These are phyloP conservation scores for Emmonsiellopsis sp. DNA, from an alignment of 2,329 filamentous ascomycete genomes.

Conservation along the genomic window DNA sequence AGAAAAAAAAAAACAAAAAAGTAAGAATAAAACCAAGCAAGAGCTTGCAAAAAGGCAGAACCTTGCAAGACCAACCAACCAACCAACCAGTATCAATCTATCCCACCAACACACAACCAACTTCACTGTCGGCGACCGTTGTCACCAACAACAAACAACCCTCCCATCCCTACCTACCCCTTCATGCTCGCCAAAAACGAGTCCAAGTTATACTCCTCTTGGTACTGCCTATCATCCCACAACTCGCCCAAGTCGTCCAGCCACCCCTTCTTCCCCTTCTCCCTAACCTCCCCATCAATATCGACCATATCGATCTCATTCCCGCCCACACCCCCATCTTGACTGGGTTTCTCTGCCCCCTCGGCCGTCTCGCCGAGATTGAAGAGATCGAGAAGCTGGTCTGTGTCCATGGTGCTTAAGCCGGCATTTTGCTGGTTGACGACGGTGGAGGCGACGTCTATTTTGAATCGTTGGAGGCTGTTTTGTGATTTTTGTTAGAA, in stretches of 20 bases:
- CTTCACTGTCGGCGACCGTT: too few relatives aligned
- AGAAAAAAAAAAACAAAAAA: neutral
- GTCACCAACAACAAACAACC: too few relatives aligned
- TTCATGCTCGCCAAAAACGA: conserved; percentile 95
- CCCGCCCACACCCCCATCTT: conserved; percentile 51
- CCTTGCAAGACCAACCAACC: neutral
- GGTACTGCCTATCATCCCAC: conserved; percentile 96
- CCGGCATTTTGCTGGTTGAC: conserved; percentile 99
- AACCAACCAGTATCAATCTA: neutral
- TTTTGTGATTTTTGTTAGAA: conserved; percentile 4
- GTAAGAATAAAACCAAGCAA: neutral
- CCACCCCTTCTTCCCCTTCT: conserved; percentile 95
- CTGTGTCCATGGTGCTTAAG: conserved; percentile 91
- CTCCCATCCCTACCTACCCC: conserved; percentile 2
- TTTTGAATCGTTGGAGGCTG: conserved; percentile 97
- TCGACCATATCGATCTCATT: conserved; percentile 72
- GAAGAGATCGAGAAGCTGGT: conserved; percentile 95
- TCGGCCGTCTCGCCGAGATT: conserved; percentile 66
- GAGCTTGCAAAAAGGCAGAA: neutral
- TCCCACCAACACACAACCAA: neutral
- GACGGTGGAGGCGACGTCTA: conserved; percentile 94
- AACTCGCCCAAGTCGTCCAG: conserved; percentile 89
- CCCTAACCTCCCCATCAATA: conserved; percentile 80
- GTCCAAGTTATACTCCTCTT: conserved; percentile 94
- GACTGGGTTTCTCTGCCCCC: conserved; percentile 52